Base-by-base conservation (phyloP, 805 yeast species). In the Teunomyces barrocoloradensis region DNA sequence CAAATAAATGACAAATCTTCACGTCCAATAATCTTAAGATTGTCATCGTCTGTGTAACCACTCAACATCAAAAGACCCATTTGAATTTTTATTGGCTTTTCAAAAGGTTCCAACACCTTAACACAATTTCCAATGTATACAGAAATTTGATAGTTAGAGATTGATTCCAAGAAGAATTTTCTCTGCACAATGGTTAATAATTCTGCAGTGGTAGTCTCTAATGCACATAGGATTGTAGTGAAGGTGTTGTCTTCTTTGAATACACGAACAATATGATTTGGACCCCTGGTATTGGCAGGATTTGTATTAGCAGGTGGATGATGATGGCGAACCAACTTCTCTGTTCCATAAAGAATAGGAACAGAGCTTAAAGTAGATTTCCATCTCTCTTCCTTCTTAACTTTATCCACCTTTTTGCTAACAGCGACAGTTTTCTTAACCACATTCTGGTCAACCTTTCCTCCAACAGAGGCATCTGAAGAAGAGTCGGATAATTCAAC, bases 241-340 rank as follows among this genome's bases (percentile, higher is more conserved):
- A 89, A 88, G 9, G 90, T 86, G 56, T 89, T 91, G 48, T 88
- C 96, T 44, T 82, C 87, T 49, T 86, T 82, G 69, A 87, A 90
- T 1, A 92, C 84, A 50, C 96, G 81, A 18, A 92, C 71, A 51
- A 75, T 78, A 54, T 71, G 78, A 41, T 69, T 72, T 18, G 71
- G 69, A 10, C 67, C 70, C 46, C 59, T 63, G 29, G 28, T 36
- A 15, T 28, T 42, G 15, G 49, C 36, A 6, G 52, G 27, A 10
- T 48, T 54, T 4, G 49, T 20, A 5, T 50, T 30, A 7, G 27
- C 12, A 3, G 38, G 6, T 20, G 28, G 4, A 37, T 37, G 28
- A 13, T n/a, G 28, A n/a, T 15, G 25, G 17, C 20, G 28, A 23
- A 21, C 17, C 29, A 37, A 37, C 25, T 23, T 37, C 3, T 37